Evolutionary conservation across 352 stramenopile species (phyloP).

Genomic region (Blastocystis sp.): DNA sequence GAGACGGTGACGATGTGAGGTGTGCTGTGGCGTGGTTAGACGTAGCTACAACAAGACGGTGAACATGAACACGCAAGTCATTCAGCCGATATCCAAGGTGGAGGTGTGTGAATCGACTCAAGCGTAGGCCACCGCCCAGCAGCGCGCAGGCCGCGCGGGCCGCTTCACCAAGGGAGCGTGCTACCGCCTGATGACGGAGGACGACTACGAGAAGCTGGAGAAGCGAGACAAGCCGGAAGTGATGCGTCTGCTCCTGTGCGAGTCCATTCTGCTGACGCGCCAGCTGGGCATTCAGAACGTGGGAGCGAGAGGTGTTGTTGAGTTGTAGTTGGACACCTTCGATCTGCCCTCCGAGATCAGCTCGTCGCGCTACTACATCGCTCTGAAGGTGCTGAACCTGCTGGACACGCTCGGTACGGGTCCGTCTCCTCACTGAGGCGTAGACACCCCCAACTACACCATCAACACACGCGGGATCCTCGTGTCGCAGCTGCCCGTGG

Average conservation of each 20-base stretch:
- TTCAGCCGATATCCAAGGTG: conserved; percentile 92
- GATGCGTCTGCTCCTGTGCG: conserved; percentile 86
- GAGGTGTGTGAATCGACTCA: neutral
- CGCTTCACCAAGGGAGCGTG: conserved; percentile 95
- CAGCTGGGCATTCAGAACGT: conserved; percentile 89
- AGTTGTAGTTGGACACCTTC: conserved; percentile 87
- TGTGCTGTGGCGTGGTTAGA: neutral
- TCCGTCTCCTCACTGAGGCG: neutral
- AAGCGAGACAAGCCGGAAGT: conserved; percentile 89
- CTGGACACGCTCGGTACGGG: neutral
- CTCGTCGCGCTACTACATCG: conserved; percentile 40
- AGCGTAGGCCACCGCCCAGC: conserved; percentile 89
- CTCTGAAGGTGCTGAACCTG: neutral
- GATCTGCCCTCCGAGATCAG: conserved; percentile 79
- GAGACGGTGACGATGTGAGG: conserved; percentile 87
- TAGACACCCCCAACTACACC: conserved; percentile 77
- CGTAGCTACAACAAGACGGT: conserved; percentile 94
- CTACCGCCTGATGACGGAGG: conserved; percentile 97
- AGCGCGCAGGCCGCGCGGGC: conserved; percentile 90
- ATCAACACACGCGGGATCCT: conserved; percentile 90
- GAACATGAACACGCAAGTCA: conserved; percentile 95
- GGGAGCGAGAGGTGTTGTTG: conserved; percentile 84
- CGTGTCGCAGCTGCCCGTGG: conserved; percentile 90
- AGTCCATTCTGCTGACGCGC: conserved; percentile 85
- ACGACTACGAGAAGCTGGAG: conserved; percentile 97